Conservation (phyloP, 2,329 filamentous ascomycete species). For the Clarireedia paspali region DNA sequence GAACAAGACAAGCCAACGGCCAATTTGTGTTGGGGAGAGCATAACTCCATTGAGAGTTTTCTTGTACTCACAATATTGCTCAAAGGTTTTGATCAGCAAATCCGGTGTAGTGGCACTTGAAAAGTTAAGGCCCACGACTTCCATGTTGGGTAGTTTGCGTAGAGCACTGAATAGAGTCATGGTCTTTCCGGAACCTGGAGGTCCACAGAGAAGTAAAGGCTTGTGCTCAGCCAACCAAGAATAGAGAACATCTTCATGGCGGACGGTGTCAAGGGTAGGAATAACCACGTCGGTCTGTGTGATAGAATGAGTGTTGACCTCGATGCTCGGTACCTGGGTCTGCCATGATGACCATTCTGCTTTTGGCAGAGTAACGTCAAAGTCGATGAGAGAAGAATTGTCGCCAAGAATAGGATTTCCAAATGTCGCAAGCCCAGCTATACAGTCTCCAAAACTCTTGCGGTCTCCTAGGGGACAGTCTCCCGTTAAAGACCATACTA, state of each 20-base stretch:
- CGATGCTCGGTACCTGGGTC: conserved; percentile 84
- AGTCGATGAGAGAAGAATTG: conserved; percentile 85
- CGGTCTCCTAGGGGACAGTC: conserved; percentile 86
- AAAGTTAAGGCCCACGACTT: conserved; percentile 98
- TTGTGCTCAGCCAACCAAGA: conserved; percentile 99
- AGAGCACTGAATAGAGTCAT: conserved; percentile 99
- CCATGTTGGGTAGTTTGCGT: conserved; percentile 95
- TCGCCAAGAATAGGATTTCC: conserved; percentile 76
- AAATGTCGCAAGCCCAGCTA: conserved; percentile 76
- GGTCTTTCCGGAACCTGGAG: conserved; percentile 97
- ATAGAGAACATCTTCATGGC: conserved; percentile 98
- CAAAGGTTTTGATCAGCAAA: conserved; percentile 96
- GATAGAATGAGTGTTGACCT: conserved; percentile 97
- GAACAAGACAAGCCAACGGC: conserved; percentile 96
- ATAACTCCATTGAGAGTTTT: conserved; percentile 96
- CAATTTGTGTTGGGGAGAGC: conserved; percentile 92
- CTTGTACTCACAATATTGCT: conserved; percentile 99
- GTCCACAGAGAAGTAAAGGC: conserved; percentile 89
- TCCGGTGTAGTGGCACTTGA: conserved; percentile 98
- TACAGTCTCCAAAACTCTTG: conserved; percentile 79
- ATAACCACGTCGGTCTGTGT: conserved; percentile 98
- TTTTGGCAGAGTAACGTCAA: conserved; percentile 78
- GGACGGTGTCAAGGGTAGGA: conserved; percentile 91
- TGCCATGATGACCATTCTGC: conserved; percentile 92
- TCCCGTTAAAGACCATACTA: conserved; percentile 93